Evolutionary conservation across 2,329 filamentous ascomycete genomes (phyloP).

Genomic region (Verticillium tricorpus): DNA sequence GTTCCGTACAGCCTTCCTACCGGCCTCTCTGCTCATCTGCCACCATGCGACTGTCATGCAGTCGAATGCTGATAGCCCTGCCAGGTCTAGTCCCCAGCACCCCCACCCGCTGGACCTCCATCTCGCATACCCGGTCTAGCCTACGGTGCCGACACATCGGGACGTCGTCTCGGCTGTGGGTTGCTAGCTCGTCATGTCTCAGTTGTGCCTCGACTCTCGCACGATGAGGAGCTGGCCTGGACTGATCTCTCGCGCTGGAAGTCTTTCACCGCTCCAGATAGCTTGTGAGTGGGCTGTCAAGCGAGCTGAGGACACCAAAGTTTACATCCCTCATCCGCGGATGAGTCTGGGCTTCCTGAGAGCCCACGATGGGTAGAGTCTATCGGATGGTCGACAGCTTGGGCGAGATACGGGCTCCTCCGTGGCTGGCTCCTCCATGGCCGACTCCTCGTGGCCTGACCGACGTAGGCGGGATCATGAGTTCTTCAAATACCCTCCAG

Average conservation of each 20-base stretch:
- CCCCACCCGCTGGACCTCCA: not conserved
- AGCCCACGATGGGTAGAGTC: not conserved
- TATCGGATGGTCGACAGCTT: not conserved
- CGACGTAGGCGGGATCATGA: not conserved
- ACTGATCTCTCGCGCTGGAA: not conserved
- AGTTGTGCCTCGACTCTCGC: not conserved
- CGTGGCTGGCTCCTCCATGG: not conserved
- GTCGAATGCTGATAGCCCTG: not conserved
- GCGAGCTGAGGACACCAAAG: not conserved
- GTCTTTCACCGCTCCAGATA: not conserved
- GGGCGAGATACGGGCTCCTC: not conserved
- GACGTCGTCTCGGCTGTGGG: not conserved
- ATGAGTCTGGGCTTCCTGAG: not conserved
- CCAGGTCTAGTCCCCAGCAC: not conserved
- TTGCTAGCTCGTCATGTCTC: not conserved
- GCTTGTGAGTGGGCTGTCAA: not conserved
- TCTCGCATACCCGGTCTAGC: not conserved
- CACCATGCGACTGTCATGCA: not conserved
- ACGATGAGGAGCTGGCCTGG: not conserved
- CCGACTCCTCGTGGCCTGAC: not conserved
- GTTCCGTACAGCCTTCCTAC: not conserved
- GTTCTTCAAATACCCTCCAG: slow-evolving; percentile 6
- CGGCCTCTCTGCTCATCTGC: not conserved
- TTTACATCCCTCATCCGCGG: not conserved
- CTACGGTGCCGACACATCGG: not conserved